Percentiles rank a stretch among this genome's conserved stretches.
Conservation (phyloP, 768 basidiomycete genomes). For the Tephrocybe sp. region DNA sequence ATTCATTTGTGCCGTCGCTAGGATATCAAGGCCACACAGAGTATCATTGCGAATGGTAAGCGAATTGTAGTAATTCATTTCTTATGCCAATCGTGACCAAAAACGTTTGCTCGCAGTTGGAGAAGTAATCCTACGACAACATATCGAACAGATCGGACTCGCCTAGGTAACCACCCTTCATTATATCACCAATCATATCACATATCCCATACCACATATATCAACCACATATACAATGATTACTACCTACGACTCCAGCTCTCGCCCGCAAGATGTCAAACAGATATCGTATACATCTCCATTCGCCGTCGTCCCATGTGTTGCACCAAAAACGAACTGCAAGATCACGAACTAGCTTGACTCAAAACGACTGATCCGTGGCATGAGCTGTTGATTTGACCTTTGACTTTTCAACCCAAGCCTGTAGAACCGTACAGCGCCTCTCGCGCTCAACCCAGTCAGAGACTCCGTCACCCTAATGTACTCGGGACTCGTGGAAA, state of each 20-base stretch:
- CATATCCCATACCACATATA: not conserved
- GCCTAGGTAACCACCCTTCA: slow-evolving; percentile 21
- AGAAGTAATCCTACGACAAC: slow-evolving; percentile 65
- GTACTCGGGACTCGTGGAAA: slow-evolving; percentile 31
- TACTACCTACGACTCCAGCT: not conserved
- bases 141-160: slow-evolving; percentile 54
- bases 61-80: slow-evolving; percentile 3
- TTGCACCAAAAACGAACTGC: not conserved
- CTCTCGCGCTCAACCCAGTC: slow-evolving; percentile 24
- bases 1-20: too few species aligned
- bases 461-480: slow-evolving; percentile 30
- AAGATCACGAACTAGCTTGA: slow-evolving; percentile 1
- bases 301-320: not conserved
- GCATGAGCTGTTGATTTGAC: slow-evolving; percentile 34
- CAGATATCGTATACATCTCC: not conserved
- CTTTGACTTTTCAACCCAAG: slow-evolving; percentile 39
- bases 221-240: not conserved
- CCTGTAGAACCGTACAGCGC: slow-evolving; percentile 36
- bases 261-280: slow-evolving; percentile 2
- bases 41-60: slow-evolving; percentile 61
- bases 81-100: not conserved
- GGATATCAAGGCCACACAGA: slow-evolving; percentile 68
- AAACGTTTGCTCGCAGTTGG: slow-evolving; percentile 40
- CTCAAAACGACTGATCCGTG: slow-evolving; percentile 35
- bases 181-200: not conserved